These are phyloP conservation scores for Solanum rostratum DNA, from an alignment of 257 asterid genomes.

Conservation along the genomic window DNA sequence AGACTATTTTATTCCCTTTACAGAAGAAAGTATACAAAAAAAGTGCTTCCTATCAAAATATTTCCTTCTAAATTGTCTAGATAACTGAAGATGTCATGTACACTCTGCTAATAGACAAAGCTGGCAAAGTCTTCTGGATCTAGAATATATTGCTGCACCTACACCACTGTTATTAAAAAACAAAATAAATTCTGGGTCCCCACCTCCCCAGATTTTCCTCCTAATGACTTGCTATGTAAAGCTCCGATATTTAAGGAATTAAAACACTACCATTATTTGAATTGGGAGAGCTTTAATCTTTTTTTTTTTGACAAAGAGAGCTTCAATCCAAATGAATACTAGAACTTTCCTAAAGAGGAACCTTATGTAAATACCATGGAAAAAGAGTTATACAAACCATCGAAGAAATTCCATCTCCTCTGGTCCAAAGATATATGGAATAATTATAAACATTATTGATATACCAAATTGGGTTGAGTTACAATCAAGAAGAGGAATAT, in stretches of 20 bases:
- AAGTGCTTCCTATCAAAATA: neutral
- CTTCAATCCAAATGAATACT: no score
- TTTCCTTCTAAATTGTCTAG: neutral
- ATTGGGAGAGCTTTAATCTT: neutral
- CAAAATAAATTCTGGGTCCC: neutral
- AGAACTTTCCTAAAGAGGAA: no score
- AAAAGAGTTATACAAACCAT: no score
- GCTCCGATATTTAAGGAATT: neutral
- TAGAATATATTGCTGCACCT: neutral
- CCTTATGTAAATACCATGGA: no score
- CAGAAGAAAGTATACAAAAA: neutral
- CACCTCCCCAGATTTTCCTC: neutral
- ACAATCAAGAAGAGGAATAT: neutral
- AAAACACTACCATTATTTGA: neutral
- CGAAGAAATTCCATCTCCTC: no score
- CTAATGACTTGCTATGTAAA: neutral
- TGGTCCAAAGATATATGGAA: neutral
- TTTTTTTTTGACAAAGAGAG: no score
- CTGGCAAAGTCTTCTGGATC: neutral
- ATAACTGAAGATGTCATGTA: neutral
- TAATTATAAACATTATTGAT: neutral
- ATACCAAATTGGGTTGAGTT: neutral
- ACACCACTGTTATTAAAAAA: neutral
- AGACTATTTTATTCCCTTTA: neutral
- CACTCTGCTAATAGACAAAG: neutral